These are phyloP conservation scores for Penicillium sp. DNA, from an alignment of 2,329 filamentous ascomycete species.

Conservation along the genomic window DNA sequence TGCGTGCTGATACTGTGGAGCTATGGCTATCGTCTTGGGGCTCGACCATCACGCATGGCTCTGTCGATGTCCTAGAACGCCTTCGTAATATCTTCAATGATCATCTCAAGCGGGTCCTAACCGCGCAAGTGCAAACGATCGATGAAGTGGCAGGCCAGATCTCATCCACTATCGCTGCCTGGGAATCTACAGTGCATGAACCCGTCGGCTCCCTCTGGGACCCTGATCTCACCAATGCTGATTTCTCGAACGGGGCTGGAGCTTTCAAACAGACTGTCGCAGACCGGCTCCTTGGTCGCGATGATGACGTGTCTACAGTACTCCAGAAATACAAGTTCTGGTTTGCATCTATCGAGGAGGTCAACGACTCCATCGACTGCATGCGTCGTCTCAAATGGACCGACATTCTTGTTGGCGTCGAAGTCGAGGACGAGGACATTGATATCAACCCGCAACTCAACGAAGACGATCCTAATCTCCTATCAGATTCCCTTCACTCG, in stretches of 20 bases:
- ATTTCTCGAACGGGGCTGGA: slow-evolving; percentile 61
- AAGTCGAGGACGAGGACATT: slow-evolving; percentile 37
- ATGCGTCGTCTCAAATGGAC: slow-evolving; percentile 36
- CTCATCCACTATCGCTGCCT: slow-evolving; percentile 56
- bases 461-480: slow-evolving; percentile 62
- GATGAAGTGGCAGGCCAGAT: slow-evolving; percentile 62
- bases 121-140: slow-evolving; percentile 60
- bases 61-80: slow-evolving; percentile 62
- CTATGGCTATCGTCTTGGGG: slow-evolving; percentile 68
- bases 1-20: slow-evolving; percentile 66
- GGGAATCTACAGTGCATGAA: slow-evolving; percentile 54
- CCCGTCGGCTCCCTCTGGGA: slow-evolving; percentile 63
- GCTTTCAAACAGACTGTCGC: slow-evolving; percentile 66
- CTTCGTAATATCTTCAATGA: slow-evolving; percentile 66
- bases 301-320: slow-evolving; percentile 60
- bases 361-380: slow-evolving; percentile 31
- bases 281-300: slow-evolving; percentile 67
- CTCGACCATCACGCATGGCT: slow-evolving; percentile 52
- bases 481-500: slow-evolving; percentile 57
- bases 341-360: slow-evolving; percentile 63
- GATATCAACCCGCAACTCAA: slow-evolving; percentile 52
- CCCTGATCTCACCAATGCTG: slow-evolving; percentile 57
- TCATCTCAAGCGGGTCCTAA: slow-evolving; percentile 61
- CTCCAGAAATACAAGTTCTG: slow-evolving; percentile 65
- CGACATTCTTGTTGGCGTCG: slow-evolving; percentile 38